Evolutionary conservation across 2,329 filamentous ascomycete genomes (phyloP), one percentile per base, ranked within the genome.

Genomic region (Plectosphaerella plurivora): DNA sequence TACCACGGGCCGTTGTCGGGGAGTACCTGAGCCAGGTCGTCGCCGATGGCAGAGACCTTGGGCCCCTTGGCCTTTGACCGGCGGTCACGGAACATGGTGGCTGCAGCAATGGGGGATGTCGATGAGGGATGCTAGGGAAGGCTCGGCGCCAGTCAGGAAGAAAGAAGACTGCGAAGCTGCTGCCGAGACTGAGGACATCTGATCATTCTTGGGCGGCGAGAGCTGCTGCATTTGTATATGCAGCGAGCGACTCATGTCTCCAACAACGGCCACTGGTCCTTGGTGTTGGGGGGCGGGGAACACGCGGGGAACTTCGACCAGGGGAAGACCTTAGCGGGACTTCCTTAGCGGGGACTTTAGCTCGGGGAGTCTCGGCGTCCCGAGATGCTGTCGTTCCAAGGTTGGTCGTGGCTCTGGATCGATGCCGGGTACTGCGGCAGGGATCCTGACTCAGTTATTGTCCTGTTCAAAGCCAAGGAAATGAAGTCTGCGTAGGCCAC

Each of bases 21-120:
- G 4, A 55, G 36, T 15, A 55, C 47, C 1, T 48, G 37, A 3
- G 45, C 51, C 20, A 55, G 44, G 25, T 53, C 45, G 5, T 41
- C 36, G 45, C 53, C 52, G 37, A 50, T 55, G 47, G 50, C 51
- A 11, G 28, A 46, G 24, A 33, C 52, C 37, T 51, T 50, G 9
- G 14, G 18, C 2, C 24, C 25, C 2, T n/a, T 18, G 22, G 22
- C 18, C 15, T 46, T 45, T 7, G 45, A 45, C 20, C 45, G 52
- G 9, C 45, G 22, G 22, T 22, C 16, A 8, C 22, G 22, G 22
- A 53, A 50, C 53, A 55, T 53, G 7, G 24, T 41, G 28, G n/a
- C 20, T 39, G 14, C 9, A 16, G 28, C 28, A 33, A 14, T 39
- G 37, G 14, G 15, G 14, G 37, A n/a, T 18, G 37, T 12, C 11